Evolutionary conservation across 2,329 filamentous ascomycete genomes (phyloP).

Genomic region (Colletotrichum destructivum): DNA sequence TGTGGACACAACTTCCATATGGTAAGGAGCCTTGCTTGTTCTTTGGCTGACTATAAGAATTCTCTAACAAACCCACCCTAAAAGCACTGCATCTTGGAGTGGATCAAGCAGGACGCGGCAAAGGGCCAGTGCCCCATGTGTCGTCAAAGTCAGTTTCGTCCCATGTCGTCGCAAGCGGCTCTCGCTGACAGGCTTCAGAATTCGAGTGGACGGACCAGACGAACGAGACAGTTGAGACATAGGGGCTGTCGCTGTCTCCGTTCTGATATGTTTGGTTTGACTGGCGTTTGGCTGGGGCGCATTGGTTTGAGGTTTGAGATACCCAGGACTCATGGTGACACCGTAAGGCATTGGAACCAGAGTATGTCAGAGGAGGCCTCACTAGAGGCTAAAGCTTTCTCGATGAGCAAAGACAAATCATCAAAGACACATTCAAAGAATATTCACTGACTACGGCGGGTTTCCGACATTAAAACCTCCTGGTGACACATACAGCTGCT

Average conservation of each 20-base stretch:
- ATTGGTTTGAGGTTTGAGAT: constrained; percentile 24
- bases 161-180: not conserved
- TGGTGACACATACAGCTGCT: not conserved
- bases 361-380: not conserved
- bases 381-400: not conserved
- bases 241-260: constrained; percentile 25
- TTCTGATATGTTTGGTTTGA: constrained; percentile 26
- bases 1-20: constrained; percentile 99
- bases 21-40: constrained; percentile 65
- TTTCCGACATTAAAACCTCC: not conserved
- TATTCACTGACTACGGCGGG: not conserved
- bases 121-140: constrained; percentile 99
- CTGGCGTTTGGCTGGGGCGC: constrained; percentile 32
- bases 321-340: constrained; percentile 13
- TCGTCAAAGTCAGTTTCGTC: constrained; percentile 80
- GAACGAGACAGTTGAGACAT: constrained; percentile 49
- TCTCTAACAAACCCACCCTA: constrained; percentile 39
- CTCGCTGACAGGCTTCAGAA: constrained; percentile 46
- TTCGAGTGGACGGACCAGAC: constrained; percentile 59
- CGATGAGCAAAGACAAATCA: no score
- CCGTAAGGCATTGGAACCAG: no score
- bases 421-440: no score
- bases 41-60: constrained; percentile 4
- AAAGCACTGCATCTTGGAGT: constrained; percentile 94
- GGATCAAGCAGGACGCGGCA: constrained; percentile 95